Percentiles rank a stretch among this genome's conserved stretches.
phyloP scores from a whole-genome alignment of 805 yeast species.

The Spathaspora passalidarum region DNA sequence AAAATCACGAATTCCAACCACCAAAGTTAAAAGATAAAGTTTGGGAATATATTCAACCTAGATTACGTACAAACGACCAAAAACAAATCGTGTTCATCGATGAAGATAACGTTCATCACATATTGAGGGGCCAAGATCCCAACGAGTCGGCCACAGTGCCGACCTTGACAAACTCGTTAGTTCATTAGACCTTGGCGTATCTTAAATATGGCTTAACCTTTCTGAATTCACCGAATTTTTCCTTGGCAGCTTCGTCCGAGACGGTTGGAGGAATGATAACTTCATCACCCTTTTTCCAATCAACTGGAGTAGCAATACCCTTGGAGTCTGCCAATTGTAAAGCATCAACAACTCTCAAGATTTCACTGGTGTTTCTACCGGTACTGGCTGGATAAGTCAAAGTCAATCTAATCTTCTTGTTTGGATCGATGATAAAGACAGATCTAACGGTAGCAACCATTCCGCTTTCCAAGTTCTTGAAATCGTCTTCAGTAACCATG shows the following conservation, averaged over 20 bases:
- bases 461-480: constrained; percentile 57
- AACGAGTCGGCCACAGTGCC: constrained; percentile 5
- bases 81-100: constrained; percentile 27
- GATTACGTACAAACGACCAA: constrained; percentile 24
- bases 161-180: constrained; percentile 4
- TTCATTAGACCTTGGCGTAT: constrained; percentile 37
- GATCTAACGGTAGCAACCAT: constrained; percentile 68
- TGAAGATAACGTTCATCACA: constrained; percentile 18
- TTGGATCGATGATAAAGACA: constrained; percentile 68
- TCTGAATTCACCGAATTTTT: constrained; percentile 58
- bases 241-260: constrained; percentile 56
- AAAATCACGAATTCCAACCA: constrained; percentile 11
- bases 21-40: constrained; percentile 29
- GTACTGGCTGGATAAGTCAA: constrained; percentile 72
- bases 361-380: constrained; percentile 75
- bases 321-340: constrained; percentile 61
- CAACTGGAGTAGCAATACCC: constrained; percentile 66
- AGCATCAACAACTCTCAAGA: constrained; percentile 67
- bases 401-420: constrained; percentile 57
- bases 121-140: constrained; percentile 8
- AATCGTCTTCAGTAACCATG: constrained; percentile 68
- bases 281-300: constrained; percentile 74
- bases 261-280: constrained; percentile 70
- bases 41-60: constrained; percentile 30
- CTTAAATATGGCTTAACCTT: constrained; percentile 63